Conservation (phyloP, 2,329 filamentous ascomycete genomes). For the Bertia moriformis region DNA sequence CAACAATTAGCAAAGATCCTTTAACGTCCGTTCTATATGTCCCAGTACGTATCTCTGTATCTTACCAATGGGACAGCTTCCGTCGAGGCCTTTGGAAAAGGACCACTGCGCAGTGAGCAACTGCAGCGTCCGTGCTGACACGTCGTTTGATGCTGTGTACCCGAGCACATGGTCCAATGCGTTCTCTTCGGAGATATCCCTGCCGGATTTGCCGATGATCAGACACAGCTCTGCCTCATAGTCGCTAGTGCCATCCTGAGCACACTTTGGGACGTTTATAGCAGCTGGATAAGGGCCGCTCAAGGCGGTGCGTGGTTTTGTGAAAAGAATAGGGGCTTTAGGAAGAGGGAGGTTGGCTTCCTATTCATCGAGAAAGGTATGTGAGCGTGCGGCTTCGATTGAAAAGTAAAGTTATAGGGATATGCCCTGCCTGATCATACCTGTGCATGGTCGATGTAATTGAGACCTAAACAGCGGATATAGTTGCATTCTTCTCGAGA, state of each 20-base stretch:
- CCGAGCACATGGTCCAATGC: constrained; percentile 8
- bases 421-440: too few relatives aligned
- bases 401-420: too few relatives aligned
- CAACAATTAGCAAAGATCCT: neutral
- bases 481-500: constrained; percentile 10
- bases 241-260: constrained; percentile 13
- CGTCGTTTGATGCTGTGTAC: constrained; percentile 4
- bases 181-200: constrained; percentile 9
- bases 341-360: constrained; percentile 11
- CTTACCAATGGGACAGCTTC: constrained; percentile 11
- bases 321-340: constrained; percentile 13
- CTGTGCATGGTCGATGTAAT: constrained; percentile 13
- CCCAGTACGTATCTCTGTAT: too few relatives aligned
- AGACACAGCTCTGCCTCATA: constrained; percentile 14
- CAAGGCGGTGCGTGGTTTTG: constrained; percentile 12
- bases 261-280: constrained; percentile 13
- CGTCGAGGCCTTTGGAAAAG: constrained; percentile 11
- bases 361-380: too few relatives aligned
- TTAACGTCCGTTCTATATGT: too few relatives aligned
- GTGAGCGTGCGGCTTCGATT: too few relatives aligned
- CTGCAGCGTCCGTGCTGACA: constrained; percentile 1
- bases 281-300: constrained; percentile 10
- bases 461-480: constrained; percentile 15
- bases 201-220: constrained; percentile 9
- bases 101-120: constrained; percentile 9